Evolutionary conservation across 2,329 filamentous ascomycete species (phyloP).

Genomic region (Aureobasidium sp.): DNA sequence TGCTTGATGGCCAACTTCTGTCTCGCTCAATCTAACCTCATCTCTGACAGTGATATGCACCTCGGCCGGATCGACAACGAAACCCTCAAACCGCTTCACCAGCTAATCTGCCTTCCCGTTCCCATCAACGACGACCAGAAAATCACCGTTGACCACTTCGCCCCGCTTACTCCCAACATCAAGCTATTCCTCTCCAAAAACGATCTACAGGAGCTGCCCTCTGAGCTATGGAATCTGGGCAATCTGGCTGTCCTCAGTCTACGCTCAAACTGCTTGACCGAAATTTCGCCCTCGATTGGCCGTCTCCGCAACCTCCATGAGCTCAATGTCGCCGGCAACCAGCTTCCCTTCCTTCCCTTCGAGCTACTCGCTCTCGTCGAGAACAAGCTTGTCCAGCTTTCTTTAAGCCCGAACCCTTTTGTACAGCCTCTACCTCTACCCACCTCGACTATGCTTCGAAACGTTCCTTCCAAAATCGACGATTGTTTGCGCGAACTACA

Average conservation of each 20-base stretch:
- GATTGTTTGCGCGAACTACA: constrained; percentile 14
- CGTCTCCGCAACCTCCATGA: constrained; percentile 53
- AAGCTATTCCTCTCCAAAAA: constrained; percentile 59
- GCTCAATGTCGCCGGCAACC: constrained; percentile 61
- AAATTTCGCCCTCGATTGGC: constrained; percentile 55
- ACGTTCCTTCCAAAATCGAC: background rate
- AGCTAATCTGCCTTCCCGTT: constrained; percentile 29
- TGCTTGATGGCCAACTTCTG: constrained; percentile 15
- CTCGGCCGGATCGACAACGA: constrained; percentile 51
- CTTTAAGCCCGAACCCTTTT: constrained; percentile 58
- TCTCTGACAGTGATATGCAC: constrained; percentile 28
- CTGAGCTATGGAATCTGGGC: constrained; percentile 54
- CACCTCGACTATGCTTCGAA: background rate
- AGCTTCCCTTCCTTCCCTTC: constrained; percentile 53
- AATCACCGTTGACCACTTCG: constrained; percentile 55
- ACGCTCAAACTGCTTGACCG: constrained; percentile 54
- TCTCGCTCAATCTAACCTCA: background rate
- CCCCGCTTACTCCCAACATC: constrained; percentile 51
- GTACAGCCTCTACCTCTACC: constrained; percentile 28
- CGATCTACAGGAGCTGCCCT: constrained; percentile 49
- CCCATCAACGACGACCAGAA: constrained; percentile 25
- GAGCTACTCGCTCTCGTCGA: constrained; percentile 54
- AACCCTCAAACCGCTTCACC: constrained; percentile 49
- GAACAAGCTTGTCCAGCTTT: constrained; percentile 46
- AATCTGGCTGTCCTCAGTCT: constrained; percentile 60